Conservation (phyloP, 805 yeast genomes). For the Candida manassasensis region DNA sequence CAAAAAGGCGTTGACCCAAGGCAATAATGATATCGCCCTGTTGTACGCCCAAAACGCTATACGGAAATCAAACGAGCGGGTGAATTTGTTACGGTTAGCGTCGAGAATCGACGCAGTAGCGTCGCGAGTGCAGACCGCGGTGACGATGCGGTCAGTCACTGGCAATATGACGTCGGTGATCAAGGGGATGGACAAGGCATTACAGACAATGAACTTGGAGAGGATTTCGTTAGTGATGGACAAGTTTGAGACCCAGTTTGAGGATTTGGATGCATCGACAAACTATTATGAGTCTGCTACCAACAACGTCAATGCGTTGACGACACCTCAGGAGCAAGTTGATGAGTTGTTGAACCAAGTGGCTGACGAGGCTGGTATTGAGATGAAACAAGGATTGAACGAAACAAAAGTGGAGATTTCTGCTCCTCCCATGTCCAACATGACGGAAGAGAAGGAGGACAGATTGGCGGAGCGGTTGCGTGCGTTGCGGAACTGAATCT, state of each 20-base stretch:
- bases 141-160: constrained; percentile 93
- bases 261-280: constrained; percentile 90
- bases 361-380: constrained; percentile 97
- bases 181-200: constrained; percentile 92
- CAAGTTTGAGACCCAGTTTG: constrained; percentile 92
- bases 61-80: constrained; percentile 80
- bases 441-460: constrained; percentile 76
- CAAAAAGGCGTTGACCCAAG: constrained; percentile 81
- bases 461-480: constrained; percentile 80
- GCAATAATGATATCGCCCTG: constrained; percentile 87
- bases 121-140: constrained; percentile 93
- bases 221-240: constrained; percentile 93
- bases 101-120: constrained; percentile 95
- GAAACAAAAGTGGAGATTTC: constrained; percentile 51
- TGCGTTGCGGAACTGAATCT: constrained; percentile 64
- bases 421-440: constrained; percentile 34
- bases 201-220: constrained; percentile 93
- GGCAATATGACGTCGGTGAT: constrained; percentile 92
- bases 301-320: constrained; percentile 77
- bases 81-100: constrained; percentile 75
- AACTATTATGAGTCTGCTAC: constrained; percentile 91
- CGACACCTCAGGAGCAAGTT: constrained; percentile 94
- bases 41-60: constrained; percentile 95
- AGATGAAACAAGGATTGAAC: constrained; percentile 77
- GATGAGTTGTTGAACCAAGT: constrained; percentile 85